phyloP scores from a whole-genome alignment of 495 filamentous ascomycete species.

The Stereocaulon alpinum region DNA sequence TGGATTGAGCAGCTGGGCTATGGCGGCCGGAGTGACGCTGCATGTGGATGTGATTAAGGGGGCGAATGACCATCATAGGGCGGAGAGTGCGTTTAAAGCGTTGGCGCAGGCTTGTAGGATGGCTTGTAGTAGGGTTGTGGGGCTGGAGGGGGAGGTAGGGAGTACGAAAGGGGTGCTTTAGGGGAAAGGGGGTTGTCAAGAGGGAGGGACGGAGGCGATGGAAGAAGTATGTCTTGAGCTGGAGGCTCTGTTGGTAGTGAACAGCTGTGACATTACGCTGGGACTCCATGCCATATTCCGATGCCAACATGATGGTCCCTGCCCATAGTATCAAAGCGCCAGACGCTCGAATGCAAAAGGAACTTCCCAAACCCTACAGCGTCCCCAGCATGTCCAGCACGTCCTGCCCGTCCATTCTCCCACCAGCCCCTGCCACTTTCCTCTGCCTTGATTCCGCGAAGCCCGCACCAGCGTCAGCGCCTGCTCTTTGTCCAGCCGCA shows the following conservation, averaged over 20 bases:
- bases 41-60: conserved; percentile 85
- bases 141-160: conserved; percentile 79
- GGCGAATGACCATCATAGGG: conserved; percentile 90
- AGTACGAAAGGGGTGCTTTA: conserved; percentile 84
- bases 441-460: background rate
- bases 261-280: background rate
- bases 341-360: background rate
- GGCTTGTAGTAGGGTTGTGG: conserved; percentile 63
- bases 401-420: conserved; percentile 9
- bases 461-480: conserved; percentile 6
- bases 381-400: conserved; percentile 15
- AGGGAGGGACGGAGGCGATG: background rate
- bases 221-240: too few relatives aligned
- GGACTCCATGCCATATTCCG: background rate
- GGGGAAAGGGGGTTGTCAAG: background rate
- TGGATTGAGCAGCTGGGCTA: conserved; percentile 85
- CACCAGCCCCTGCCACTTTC: background rate
- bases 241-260: background rate
- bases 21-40: conserved; percentile 79
- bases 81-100: conserved; percentile 97
- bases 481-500: conserved; percentile 2
- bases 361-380: background rate
- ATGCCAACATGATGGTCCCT: background rate
- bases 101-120: conserved; percentile 71
- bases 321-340: background rate